Evolutionary conservation across 78 protist species (phyloP), one percentile per base, ranked within the genome.

Genomic region (Dictyostelium purpureum): DNA sequence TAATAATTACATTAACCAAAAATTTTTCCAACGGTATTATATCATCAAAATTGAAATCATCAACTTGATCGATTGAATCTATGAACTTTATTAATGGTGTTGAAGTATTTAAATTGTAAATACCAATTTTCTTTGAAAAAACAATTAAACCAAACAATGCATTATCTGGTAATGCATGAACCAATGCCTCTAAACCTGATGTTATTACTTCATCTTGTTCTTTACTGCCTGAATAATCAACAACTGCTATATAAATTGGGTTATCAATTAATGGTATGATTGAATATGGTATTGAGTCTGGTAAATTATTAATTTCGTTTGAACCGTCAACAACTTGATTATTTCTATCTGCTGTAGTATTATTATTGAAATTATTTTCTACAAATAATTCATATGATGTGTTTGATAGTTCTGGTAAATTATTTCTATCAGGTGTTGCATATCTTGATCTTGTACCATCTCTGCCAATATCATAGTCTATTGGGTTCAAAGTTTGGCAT

Each of bases 121-220:
- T 12, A 33, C 90, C 90, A 9, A 83, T 71, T 33, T 47, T 51
- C 2, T 40, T n/a, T 18, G 80, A 69, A 42, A 49, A 70, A 2
- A 74, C 42, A 14, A 71, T 57, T 66, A 83, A 52, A 19, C 90
- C 90, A 71, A 83, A 83, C 3, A 83, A 33, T 28, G 77, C 45
- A 43, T 83, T 83, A 21, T 70, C 69, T 10, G 90, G 90, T 31
- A 83, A 43, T 83, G 90, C 80, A 9, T 57, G 37, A 26, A 83
- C 70, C 1, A 83, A 71, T 56, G 90, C 77, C 28, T 70, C 74
- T n/a, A 83, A 24, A 19, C 90, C 90, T 35, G 28, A n/a, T 4
- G 33, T 19, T 0, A 83, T 83, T 6, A 38, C 40, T 18, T 83
- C 56, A 26, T 37, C 63, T 67, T 83, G 74, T 10, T 70, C 73